A percentile compares a stretch with the other conserved stretches of the same genome.
phyloP scores from a whole-genome alignment of 805 yeast species.

The Yamadazyma nakazawae region DNA sequence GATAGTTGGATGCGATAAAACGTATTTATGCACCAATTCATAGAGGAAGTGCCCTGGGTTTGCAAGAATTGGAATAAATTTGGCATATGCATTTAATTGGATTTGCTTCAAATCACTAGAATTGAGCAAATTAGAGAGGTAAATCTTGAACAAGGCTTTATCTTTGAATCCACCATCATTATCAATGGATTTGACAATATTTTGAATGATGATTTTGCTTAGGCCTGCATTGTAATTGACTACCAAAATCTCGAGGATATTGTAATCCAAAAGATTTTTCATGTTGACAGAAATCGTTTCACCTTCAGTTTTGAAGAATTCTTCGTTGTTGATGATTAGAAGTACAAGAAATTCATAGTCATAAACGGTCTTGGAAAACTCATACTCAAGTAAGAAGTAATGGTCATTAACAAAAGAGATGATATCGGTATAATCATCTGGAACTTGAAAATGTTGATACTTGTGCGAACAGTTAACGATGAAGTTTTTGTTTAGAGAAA shows the following conservation, averaged over 20 bases:
- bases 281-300: constrained; percentile 43
- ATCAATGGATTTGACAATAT: constrained; percentile 43
- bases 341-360: constrained; percentile 71
- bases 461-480: constrained; percentile 33
- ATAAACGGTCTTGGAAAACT: constrained; percentile 39
- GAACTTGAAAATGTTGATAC: constrained; percentile 5
- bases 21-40: constrained; percentile 66
- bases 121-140: constrained; percentile 45
- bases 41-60: constrained; percentile 74
- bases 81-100: constrained; percentile 53
- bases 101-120: constrained; percentile 27
- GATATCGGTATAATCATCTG: constrained; percentile 8
- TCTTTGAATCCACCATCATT: constrained; percentile 47
- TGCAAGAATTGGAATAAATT: constrained; percentile 52
- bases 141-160: constrained; percentile 50
- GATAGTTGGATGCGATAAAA: constrained; percentile 53
- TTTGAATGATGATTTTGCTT: constrained; percentile 41
- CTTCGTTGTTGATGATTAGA: constrained; percentile 60
- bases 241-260: constrained; percentile 50
- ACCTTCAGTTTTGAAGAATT: constrained; percentile 43
- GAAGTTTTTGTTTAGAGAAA: constrained; percentile 49
- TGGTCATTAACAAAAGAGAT: constrained; percentile 14
- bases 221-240: constrained; percentile 42
- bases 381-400: constrained; percentile 16
- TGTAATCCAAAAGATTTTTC: constrained; percentile 54